Conservation (phyloP, 2,329 filamentous ascomycete species). For the Cytospora leucostoma region DNA sequence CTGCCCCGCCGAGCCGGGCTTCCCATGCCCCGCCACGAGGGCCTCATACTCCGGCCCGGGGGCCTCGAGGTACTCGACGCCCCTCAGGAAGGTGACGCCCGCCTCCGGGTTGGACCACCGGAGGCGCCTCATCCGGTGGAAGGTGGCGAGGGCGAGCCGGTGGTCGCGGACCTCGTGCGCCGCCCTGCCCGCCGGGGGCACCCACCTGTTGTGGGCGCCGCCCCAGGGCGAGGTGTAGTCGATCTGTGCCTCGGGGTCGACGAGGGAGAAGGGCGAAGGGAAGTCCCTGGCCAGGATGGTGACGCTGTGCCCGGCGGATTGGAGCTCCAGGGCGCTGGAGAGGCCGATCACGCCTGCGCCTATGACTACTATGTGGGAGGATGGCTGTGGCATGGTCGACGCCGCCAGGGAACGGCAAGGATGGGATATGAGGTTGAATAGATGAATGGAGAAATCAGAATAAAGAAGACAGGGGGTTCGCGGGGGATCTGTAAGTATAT, state of each 20-base stretch:
- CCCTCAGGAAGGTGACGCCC: slow-evolving; percentile 51
- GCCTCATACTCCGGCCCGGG: slow-evolving; percentile 44
- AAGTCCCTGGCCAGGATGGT: slow-evolving; percentile 50
- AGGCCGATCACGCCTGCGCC: slow-evolving; percentile 56
- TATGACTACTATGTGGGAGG: slow-evolving; percentile 31
- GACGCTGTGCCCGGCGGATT: slow-evolving; percentile 42
- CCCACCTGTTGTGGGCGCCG: slow-evolving; percentile 57
- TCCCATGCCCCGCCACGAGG: slow-evolving; percentile 36
- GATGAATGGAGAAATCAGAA: not conserved
- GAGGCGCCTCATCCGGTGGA: slow-evolving; percentile 43
- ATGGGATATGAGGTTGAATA: not conserved
- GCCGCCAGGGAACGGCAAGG: not conserved
- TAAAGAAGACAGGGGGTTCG: too few species aligned
- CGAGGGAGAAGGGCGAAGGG: slow-evolving; percentile 48
- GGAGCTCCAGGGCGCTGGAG: slow-evolving; percentile 49
- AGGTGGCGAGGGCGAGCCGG: slow-evolving; percentile 45
- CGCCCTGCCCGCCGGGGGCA: slow-evolving; percentile 39
- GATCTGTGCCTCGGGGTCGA: slow-evolving; percentile 43
- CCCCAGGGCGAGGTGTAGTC: slow-evolving; percentile 61
- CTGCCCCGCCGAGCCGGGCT: slow-evolving; percentile 30
- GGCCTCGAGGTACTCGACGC: slow-evolving; percentile 54
- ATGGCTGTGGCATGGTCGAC: not conserved
- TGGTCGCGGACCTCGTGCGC: slow-evolving; percentile 43
- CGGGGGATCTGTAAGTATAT: too few species aligned
- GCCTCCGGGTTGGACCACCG: slow-evolving; percentile 38